A percentile compares a stretch with the other conserved stretches of the same genome.
Conservation (phyloP, 1,284 basidiomycete genomes). For the Trametes pubescens region DNA sequence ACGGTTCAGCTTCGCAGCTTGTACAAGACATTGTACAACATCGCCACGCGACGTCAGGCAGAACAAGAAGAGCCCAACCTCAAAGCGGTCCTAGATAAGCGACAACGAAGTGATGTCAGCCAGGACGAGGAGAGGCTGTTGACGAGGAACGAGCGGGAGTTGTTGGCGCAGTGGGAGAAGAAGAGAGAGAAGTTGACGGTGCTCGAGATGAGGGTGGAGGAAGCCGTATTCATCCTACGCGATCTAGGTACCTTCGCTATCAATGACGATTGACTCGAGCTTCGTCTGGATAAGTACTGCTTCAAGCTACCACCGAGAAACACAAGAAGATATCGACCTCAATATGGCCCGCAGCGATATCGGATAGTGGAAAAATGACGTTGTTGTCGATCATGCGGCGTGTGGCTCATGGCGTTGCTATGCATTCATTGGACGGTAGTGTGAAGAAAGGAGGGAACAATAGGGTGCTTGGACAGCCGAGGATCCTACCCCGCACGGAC, state of each 20-base stretch:
- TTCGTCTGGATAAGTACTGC: not conserved
- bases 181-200: slow-evolving; percentile 77
- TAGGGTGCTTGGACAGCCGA: not conserved
- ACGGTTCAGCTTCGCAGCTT: slow-evolving; percentile 77
- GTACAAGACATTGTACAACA: slow-evolving; percentile 91
- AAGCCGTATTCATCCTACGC: slow-evolving; percentile 84
- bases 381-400: not conserved
- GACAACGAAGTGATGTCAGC: slow-evolving; percentile 82
- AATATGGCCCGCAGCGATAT: not conserved
- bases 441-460: slow-evolving; percentile 16
- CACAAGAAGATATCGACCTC: not conserved
- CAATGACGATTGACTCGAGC: slow-evolving; percentile 37
- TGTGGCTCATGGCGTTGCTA: not conserved
- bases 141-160: slow-evolving; percentile 75
- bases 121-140: slow-evolving; percentile 70
- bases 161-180: slow-evolving; percentile 70
- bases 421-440: not conserved
- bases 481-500: not conserved
- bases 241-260: slow-evolving; percentile 60
- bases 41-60: slow-evolving; percentile 71
- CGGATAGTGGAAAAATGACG: not conserved
- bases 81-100: slow-evolving; percentile 78
- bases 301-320: too few relatives aligned
- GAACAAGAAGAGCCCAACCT: slow-evolving; percentile 75
- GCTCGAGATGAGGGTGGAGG: slow-evolving; percentile 83